Evolutionary conservation across 805 yeast species (phyloP).

Genomic region (Metschnikowia koreensis): DNA sequence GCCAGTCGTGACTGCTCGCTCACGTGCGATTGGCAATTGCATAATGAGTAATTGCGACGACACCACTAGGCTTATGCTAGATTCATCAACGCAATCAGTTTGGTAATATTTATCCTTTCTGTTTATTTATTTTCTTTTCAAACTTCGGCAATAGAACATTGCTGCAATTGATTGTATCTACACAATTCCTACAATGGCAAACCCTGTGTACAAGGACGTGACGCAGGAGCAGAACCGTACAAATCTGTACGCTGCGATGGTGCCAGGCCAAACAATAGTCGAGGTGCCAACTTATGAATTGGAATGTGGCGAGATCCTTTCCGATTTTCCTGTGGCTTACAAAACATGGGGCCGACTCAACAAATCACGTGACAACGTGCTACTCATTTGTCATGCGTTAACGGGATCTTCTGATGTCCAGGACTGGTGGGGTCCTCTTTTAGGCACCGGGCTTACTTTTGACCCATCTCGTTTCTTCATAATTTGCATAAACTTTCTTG

Average conservation of each 20-base stretch:
- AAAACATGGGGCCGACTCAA: slow-evolving; percentile 93
- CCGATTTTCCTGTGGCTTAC: slow-evolving; percentile 86
- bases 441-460: slow-evolving; percentile 83
- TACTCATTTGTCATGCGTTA: slow-evolving; percentile 93
- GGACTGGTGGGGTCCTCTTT: slow-evolving; percentile 98
- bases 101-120: too few relatives aligned
- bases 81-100: background rate
- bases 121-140: too few relatives aligned
- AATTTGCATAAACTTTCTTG: slow-evolving; percentile 87
- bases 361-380: slow-evolving; percentile 63
- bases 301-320: slow-evolving; percentile 77
- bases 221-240: slow-evolving; percentile 45
- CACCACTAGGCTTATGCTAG: background rate
- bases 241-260: slow-evolving; percentile 70
- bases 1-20: background rate
- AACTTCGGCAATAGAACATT: background rate
- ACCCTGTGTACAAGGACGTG: slow-evolving; percentile 32
- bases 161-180: background rate
- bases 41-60: slow-evolving; percentile 13
- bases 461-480: slow-evolving; percentile 87
- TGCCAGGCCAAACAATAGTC: slow-evolving; percentile 73
- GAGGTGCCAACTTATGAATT: slow-evolving; percentile 70
- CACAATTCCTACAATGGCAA: background rate
- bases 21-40: slow-evolving; percentile 15
- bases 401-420: slow-evolving; percentile 94